A percentile compares a stretch with the other conserved stretches of the same genome.
Evolutionary conservation across 2,329 filamentous ascomycete species (phyloP).

Genomic region (Exserohilum turcica): DNA sequence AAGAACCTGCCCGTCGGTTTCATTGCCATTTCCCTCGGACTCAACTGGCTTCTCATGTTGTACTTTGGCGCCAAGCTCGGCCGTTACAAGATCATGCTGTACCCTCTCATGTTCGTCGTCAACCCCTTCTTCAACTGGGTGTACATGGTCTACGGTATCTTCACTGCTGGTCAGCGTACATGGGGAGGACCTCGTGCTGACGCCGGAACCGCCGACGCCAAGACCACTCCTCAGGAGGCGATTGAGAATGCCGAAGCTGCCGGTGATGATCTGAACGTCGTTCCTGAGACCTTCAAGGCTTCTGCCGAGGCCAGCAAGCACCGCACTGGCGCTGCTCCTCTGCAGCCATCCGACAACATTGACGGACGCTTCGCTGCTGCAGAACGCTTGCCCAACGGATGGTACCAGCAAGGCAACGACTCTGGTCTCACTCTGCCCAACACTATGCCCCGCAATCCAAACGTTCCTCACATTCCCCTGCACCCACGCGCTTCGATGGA

Average conservation of each 20-base stretch:
- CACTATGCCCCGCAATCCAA: conserved; percentile 52
- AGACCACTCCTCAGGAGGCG: conserved; percentile 80
- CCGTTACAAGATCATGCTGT: conserved; percentile 92
- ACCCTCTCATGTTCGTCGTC: conserved; percentile 91
- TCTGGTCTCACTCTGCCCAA: conserved; percentile 64
- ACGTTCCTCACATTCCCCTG: conserved; percentile 53
- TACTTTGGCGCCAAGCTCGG: conserved; percentile 89
- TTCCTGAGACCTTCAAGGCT: conserved; percentile 79
- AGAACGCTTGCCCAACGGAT: conserved; percentile 68
- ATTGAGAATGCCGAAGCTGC: conserved; percentile 77
- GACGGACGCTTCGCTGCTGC: conserved; percentile 80
- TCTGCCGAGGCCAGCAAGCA: conserved; percentile 58
- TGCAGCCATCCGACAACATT: conserved; percentile 75
- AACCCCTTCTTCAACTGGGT: conserved; percentile 99
- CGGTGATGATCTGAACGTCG: conserved; percentile 87
- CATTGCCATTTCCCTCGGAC: conserved; percentile 86
- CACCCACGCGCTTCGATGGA: conserved; percentile 69
- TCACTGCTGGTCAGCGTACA: conserved; percentile 89
- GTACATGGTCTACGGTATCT: conserved; percentile 97
- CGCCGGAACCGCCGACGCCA: conserved; percentile 76
- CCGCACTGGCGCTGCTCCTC: conserved; percentile 60
- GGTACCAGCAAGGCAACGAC: conserved; percentile 72
- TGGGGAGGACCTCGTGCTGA: conserved; percentile 95
- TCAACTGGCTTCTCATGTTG: conserved; percentile 95
- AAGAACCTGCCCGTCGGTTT: conserved; percentile 86